phyloP scores from a whole-genome alignment of 306 rosid genomes.

The Dalbergia cochinchinensis region DNA sequence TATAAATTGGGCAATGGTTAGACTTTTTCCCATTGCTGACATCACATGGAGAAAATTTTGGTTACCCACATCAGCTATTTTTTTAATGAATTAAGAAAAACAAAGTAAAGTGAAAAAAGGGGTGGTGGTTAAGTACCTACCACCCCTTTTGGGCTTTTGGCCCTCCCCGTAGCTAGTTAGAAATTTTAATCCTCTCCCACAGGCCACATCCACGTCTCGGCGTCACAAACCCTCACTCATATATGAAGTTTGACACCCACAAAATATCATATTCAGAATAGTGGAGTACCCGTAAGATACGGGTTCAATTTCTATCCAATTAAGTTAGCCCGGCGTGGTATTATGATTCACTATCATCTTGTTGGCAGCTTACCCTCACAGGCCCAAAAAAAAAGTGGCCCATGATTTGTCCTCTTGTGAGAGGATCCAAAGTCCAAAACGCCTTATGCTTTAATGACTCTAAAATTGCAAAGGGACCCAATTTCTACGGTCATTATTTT shows the following conservation, averaged over 20 bases:
- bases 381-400: not conserved
- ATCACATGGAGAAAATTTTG: not conserved
- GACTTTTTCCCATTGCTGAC: not conserved
- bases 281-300: not conserved
- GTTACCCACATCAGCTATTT: too few relatives aligned
- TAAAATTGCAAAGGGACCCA: not conserved
- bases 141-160: not conserved
- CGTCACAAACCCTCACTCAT: too few relatives aligned
- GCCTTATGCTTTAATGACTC: not conserved
- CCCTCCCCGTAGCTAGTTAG: not conserved
- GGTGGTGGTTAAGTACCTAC: not conserved
- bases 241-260: too few relatives aligned
- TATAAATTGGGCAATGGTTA: not conserved
- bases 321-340: not conserved
- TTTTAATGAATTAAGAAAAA: too few relatives aligned
- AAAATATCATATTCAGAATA: too few relatives aligned
- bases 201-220: too few relatives aligned
- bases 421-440: conserved; percentile 7
- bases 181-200: not conserved
- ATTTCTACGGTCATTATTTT: not conserved
- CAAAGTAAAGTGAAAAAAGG: not conserved
- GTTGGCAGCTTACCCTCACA: not conserved
- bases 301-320: not conserved
- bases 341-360: not conserved
- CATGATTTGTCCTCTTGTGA: not conserved